Percentiles rank a stretch among this genome's conserved stretches.
These are phyloP conservation scores for Colletotrichum lentis DNA, from an alignment of 2,329 filamentous ascomycete genomes.

Conservation along the genomic window DNA sequence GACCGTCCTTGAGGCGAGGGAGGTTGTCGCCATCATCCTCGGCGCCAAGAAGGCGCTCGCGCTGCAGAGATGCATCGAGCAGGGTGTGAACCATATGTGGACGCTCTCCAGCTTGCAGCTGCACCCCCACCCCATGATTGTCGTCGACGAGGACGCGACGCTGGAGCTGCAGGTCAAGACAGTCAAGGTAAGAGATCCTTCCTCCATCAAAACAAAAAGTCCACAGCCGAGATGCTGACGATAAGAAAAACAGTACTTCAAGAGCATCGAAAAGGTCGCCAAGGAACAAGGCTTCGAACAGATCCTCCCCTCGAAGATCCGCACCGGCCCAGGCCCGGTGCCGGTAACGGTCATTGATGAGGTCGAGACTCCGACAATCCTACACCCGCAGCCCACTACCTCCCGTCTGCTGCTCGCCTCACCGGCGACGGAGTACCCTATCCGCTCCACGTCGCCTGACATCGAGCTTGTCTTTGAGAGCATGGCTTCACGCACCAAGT, in stretches of 20 bases:
- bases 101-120: slow-evolving; percentile 82
- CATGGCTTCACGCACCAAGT: slow-evolving; percentile 35
- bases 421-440: slow-evolving; percentile 63
- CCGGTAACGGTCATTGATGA: slow-evolving; percentile 55
- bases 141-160: slow-evolving; percentile 83
- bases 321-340: slow-evolving; percentile 57
- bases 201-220: neutral
- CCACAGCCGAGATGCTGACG: neutral
- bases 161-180: slow-evolving; percentile 78
- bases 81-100: slow-evolving; percentile 90
- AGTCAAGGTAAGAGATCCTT: slow-evolving; percentile 59
- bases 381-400: slow-evolving; percentile 64
- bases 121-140: slow-evolving; percentile 82
- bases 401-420: slow-evolving; percentile 63
- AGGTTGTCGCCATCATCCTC: slow-evolving; percentile 84
- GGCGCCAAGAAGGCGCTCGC: slow-evolving; percentile 83
- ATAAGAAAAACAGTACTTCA: slow-evolving; percentile 64
- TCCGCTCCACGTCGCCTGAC: slow-evolving; percentile 52
- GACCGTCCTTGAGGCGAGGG: slow-evolving; percentile 81
- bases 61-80: slow-evolving; percentile 81
- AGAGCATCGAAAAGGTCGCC: slow-evolving; percentile 73
- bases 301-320: slow-evolving; percentile 64
- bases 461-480: slow-evolving; percentile 35
- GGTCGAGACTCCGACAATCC: slow-evolving; percentile 55
- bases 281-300: slow-evolving; percentile 65